These are phyloP conservation scores for Tricholoma furcatifolium DNA, from an alignment of 768 basidiomycete genomes.

Conservation along the genomic window DNA sequence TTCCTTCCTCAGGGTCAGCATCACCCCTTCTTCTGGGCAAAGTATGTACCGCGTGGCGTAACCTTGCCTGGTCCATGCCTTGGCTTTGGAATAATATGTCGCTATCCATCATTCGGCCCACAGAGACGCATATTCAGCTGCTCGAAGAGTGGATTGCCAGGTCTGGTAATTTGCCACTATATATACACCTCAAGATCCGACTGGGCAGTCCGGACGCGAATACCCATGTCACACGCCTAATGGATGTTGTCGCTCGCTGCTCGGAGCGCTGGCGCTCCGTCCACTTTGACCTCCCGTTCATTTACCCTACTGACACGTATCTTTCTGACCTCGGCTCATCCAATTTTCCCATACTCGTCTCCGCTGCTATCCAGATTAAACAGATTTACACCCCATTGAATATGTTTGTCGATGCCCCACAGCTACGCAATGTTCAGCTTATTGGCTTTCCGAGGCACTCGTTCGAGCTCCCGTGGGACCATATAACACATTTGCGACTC, in stretches of 20 bases:
- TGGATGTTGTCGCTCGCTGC: constrained; percentile 16
- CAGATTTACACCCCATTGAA: constrained; percentile 7
- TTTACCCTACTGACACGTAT: constrained; percentile 12
- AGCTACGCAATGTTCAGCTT: constrained; percentile 13
- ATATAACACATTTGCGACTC: constrained; percentile 15
- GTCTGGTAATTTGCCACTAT: constrained; percentile 22
- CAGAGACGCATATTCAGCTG: constrained; percentile 17
- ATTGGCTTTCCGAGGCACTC: constrained; percentile 14
- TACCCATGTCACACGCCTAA: constrained; percentile 11
- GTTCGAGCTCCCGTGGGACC: constrained; percentile 12
- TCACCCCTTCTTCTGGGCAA: constrained; percentile 22
- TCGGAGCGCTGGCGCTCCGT: constrained; percentile 16
- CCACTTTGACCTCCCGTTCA: constrained; percentile 16
- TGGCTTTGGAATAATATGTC: constrained; percentile 25
- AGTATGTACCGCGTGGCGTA: constrained; percentile 27
- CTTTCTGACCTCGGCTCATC: constrained; percentile 9
- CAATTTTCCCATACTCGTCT: constrained; percentile 14
- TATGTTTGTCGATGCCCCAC: constrained; percentile 13
- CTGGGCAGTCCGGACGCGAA: not conserved
- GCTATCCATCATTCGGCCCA: constrained; percentile 17
- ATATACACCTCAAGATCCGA: constrained; percentile 6
- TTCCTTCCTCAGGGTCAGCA: constrained; percentile 1
- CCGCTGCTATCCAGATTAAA: constrained; percentile 5
- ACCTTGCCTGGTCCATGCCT: constrained; percentile 29
- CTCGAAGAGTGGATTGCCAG: constrained; percentile 27